phyloP scores from a whole-genome alignment of 768 basidiomycete species.

The Serendipita vermifera region DNA sequence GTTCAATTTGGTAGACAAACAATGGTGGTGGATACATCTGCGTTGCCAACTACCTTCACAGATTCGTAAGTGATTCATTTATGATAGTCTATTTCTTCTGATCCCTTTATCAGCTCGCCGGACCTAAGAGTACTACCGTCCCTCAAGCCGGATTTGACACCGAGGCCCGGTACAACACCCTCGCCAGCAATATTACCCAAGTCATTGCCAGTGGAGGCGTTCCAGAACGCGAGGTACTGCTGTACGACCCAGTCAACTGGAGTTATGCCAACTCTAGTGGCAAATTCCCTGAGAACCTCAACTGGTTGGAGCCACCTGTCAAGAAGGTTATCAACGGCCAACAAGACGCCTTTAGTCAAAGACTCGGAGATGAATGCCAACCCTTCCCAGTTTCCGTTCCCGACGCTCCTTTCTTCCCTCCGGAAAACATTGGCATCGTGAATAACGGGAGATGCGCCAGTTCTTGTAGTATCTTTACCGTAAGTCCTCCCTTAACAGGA shows the following conservation, averaged over 20 bases:
- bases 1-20: conserved; percentile 17
- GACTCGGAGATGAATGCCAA: conserved; percentile 26
- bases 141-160: conserved; percentile 46
- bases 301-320: conserved; percentile 38
- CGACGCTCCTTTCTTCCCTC: conserved; percentile 33
- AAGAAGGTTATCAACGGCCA: conserved; percentile 34
- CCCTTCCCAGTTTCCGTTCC: conserved; percentile 29
- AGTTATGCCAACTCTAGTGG: conserved; percentile 31
- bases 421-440: conserved; percentile 39
- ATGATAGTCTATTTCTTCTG: neutral
- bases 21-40: conserved; percentile 41
- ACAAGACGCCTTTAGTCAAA: conserved; percentile 38
- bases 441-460: conserved; percentile 44
- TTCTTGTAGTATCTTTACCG: conserved; percentile 26
- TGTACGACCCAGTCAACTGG: conserved; percentile 42
- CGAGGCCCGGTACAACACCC: conserved; percentile 32
- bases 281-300: conserved; percentile 28
- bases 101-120: conserved; percentile 27
- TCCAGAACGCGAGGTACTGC: conserved; percentile 33
- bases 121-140: conserved; percentile 37
- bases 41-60: conserved; percentile 37
- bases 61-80: conserved; percentile 23
- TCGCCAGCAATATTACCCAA: conserved; percentile 39
- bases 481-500: conserved; percentile 15
- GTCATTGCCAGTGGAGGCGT: conserved; percentile 28